Evolutionary conservation across 139 green algal species (phyloP).

Genomic region (Microglena sp.): DNA sequence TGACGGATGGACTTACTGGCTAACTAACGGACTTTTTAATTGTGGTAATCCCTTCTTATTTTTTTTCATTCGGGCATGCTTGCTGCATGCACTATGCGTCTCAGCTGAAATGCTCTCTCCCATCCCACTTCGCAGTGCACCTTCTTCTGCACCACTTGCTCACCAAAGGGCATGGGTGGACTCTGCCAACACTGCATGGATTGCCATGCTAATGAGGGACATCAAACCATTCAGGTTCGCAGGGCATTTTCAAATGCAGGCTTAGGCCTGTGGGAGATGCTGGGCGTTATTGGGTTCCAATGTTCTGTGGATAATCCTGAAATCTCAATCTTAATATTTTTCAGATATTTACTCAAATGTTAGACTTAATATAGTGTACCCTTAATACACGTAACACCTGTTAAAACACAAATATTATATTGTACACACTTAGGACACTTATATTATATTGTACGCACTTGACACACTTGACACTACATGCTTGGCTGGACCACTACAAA

Average conservation of each 20-base stretch:
- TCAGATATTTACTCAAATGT: too few species aligned
- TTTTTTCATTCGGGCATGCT: too few species aligned
- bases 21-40: too few species aligned
- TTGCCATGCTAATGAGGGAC: slow-evolving; percentile 25
- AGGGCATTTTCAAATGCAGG: too few species aligned
- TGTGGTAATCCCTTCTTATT: too few species aligned
- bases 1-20: too few species aligned
- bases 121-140: slow-evolving; percentile 27
- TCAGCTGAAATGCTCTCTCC: too few species aligned
- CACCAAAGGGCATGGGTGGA: neutral
- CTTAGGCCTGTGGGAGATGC: neutral
- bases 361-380: too few species aligned
- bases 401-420: neutral
- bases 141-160: slow-evolving; percentile 37
- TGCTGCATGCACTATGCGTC: too few species aligned
- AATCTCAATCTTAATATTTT: neutral
- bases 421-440: neutral
- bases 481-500: neutral
- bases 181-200: slow-evolving; percentile 40
- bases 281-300: neutral
- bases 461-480: neutral
- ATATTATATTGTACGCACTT: neutral
- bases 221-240: slow-evolving; percentile 35
- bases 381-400: too few species aligned
- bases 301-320: neutral